Conservation (phyloP, 257 asterid genomes). For the Ligustrum vulgare region DNA sequence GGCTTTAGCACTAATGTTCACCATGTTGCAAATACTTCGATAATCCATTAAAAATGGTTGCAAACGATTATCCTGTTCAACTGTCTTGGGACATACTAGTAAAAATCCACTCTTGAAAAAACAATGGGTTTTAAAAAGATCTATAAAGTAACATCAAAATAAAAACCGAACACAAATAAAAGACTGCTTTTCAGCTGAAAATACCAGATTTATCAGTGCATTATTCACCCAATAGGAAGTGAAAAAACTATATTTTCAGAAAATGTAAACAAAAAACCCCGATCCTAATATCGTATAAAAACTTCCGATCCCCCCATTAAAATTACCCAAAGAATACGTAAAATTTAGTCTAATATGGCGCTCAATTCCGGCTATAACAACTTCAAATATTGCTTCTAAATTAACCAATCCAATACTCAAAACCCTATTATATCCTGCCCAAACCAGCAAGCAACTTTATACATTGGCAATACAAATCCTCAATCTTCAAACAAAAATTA, state of each 20-base stretch:
- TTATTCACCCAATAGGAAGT: not conserved
- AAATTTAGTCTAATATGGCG: not conserved
- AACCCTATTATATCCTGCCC: conserved; percentile 37
- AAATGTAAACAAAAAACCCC: not conserved
- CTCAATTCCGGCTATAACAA: conserved; percentile 1
- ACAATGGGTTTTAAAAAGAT: not conserved
- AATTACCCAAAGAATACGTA: not conserved
- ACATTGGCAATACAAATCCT: conserved; percentile 4
- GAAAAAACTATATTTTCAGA: conserved; percentile 1
- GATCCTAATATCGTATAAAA: not conserved
- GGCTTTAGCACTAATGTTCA: conserved; percentile 4
- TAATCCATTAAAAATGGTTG: not conserved
- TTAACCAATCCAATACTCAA: conserved; percentile 17
- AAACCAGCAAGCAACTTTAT: conserved; percentile 12
- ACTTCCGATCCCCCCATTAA: conserved; percentile 4
- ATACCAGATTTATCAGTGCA: not conserved
- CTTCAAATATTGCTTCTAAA: not conserved
- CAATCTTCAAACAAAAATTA: conserved; percentile 7
- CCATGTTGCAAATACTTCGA: not conserved
- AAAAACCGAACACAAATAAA: not conserved
- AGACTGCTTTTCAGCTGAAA: not conserved
- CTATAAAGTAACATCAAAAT: not conserved
- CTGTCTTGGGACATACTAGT: not conserved
- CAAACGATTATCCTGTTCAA: not conserved
- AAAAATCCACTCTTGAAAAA: not conserved